These are phyloP conservation scores for Deuterostichococcus epilithicus DNA, from an alignment of 139 green algal genomes.

Conservation along the genomic window DNA sequence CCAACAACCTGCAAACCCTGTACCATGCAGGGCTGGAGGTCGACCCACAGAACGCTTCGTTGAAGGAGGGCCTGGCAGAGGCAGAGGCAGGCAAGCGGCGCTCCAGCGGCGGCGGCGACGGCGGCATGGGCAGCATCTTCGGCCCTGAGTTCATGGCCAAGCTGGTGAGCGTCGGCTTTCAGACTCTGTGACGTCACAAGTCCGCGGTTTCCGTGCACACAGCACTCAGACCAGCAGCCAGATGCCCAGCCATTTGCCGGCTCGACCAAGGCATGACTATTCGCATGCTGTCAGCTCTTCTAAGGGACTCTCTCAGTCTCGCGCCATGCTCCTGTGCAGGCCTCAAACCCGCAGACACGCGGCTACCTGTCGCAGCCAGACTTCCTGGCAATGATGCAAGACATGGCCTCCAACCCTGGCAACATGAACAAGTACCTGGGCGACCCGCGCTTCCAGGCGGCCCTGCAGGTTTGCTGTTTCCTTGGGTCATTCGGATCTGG, in stretches of 20 bases:
- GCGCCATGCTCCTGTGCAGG: not conserved
- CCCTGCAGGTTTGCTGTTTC: constrained; percentile 23
- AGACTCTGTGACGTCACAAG: no score
- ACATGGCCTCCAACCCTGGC: constrained; percentile 68
- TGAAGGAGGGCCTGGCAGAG: constrained; percentile 63
- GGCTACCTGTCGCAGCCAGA: constrained; percentile 78
- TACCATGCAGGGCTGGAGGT: constrained; percentile 58
- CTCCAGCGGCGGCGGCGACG: not conserved
- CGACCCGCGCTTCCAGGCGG: constrained; percentile 67
- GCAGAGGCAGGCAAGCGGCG: constrained; percentile 30
- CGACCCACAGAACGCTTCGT: constrained; percentile 69
- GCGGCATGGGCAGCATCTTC: constrained; percentile 34
- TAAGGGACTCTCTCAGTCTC: no score
- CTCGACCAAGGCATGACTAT: no score
- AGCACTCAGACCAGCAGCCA: no score
- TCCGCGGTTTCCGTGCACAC: no score
- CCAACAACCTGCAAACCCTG: no score
- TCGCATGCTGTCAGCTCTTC: no score
- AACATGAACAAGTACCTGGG: constrained; percentile 62
- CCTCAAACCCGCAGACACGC: constrained; percentile 76
- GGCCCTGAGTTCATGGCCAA: constrained; percentile 70
- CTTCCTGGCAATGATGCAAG: constrained; percentile 84
- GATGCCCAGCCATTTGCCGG: no score
- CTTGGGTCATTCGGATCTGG: not conserved
- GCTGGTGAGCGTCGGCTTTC: constrained; percentile 46